Percentiles rank a stretch among this genome's conserved stretches.
Conservation (phyloP, 2,329 filamentous ascomycete species). For the Penicillium sp. region DNA sequence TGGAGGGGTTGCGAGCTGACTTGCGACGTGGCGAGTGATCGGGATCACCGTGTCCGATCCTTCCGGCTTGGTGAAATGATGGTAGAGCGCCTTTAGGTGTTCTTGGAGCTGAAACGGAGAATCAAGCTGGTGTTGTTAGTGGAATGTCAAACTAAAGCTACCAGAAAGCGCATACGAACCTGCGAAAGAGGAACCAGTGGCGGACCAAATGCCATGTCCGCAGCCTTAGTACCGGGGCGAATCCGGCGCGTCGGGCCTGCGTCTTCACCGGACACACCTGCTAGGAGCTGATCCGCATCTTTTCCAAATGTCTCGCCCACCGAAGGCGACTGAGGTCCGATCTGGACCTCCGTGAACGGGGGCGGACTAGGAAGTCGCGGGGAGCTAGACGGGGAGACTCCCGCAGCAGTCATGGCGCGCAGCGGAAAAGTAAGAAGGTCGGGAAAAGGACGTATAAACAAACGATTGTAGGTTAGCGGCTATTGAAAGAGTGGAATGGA, state of each 20-base stretch:
- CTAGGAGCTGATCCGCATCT: constrained; percentile 59
- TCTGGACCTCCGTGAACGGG: constrained; percentile 91
- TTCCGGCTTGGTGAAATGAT: constrained; percentile 71
- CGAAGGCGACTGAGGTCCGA: constrained; percentile 75
- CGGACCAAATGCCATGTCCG: constrained; percentile 89
- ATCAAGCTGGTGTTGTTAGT: constrained; percentile 68
- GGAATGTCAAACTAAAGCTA: constrained; percentile 1
- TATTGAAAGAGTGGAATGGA: constrained; percentile 25
- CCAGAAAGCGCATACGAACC: constrained; percentile 56
- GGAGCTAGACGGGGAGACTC: constrained; percentile 67
- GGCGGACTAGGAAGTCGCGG: constrained; percentile 93
- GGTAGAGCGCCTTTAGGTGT: constrained; percentile 90
- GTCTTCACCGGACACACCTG: constrained; percentile 63
- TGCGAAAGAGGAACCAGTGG: constrained; percentile 83
- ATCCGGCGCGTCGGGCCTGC: constrained; percentile 81
- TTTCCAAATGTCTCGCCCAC: constrained; percentile 63
- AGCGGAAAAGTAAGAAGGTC: constrained; percentile 5
- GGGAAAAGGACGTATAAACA: constrained; percentile 18
- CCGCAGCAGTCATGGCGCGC: constrained; percentile 49
- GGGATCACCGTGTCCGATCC: constrained; percentile 65
- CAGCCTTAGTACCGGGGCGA: constrained; percentile 87
- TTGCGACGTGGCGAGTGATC: constrained; percentile 75
- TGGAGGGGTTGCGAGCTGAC: constrained; percentile 76
- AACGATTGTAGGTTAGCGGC: constrained; percentile 21
- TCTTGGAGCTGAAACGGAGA: constrained; percentile 97